phyloP scores from a whole-genome alignment of 495 filamentous ascomycete genomes.

The Pseudomonodictys pantanalensis region DNA sequence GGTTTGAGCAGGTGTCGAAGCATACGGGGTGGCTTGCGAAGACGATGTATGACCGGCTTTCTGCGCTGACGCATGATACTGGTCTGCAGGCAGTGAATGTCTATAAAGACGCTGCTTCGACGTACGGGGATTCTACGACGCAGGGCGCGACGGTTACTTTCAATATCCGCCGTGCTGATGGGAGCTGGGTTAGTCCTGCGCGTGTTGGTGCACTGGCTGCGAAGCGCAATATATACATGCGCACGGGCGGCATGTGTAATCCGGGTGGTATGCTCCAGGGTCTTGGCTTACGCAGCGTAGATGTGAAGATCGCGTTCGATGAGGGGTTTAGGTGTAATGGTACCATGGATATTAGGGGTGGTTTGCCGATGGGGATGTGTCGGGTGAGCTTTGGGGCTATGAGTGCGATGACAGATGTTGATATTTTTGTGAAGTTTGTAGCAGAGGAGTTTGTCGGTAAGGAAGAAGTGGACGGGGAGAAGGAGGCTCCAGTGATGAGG shows the following conservation, averaged over 20 bases:
- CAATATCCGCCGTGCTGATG: conserved; percentile 57
- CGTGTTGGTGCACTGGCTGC: conserved; percentile 63
- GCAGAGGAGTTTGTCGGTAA: no score
- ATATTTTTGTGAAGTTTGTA: conserved; percentile 57
- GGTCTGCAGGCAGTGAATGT: conserved; percentile 56
- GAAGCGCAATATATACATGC: conserved; percentile 60
- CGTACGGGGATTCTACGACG: conserved; percentile 54
- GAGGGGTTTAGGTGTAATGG: conserved; percentile 64
- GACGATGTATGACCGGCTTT: conserved; percentile 52
- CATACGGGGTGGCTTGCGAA: conserved; percentile 60
- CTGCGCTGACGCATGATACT: conserved; percentile 57
- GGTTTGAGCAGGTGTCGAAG: conserved; percentile 58
- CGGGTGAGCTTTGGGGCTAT: conserved; percentile 69
- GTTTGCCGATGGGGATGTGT: conserved; percentile 62
- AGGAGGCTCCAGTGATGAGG: no score
- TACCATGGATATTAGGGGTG: conserved; percentile 51
- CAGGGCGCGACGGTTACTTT: conserved; percentile 74
- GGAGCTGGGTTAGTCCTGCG: conserved; percentile 55
- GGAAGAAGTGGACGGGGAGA: no score
- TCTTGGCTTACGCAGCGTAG: conserved; percentile 51
- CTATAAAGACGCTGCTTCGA: conserved; percentile 53
- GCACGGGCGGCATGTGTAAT: conserved; percentile 67
- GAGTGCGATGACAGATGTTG: conserved; percentile 62
- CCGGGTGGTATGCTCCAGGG: conserved; percentile 52
- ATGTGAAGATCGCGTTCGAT: conserved; percentile 59